A percentile compares a stretch with the other conserved stretches of the same genome.
Evolutionary conservation across 345 rosid genomes (phyloP).

Genomic region (Trapa bicornis): DNA sequence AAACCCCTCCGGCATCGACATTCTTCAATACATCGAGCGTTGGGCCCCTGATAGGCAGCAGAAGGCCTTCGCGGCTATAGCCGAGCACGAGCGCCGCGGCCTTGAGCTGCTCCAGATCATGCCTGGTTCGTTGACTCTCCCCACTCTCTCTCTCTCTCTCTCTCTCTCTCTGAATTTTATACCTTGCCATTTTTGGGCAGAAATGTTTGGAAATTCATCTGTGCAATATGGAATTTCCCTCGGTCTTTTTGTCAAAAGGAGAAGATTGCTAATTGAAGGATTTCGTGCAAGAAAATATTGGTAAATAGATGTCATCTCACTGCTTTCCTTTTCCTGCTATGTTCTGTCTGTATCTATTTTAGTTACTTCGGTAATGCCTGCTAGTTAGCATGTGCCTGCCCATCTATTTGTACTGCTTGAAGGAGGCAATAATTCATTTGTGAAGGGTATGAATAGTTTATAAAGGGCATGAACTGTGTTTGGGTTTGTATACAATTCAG

Average conservation of each 20-base stretch:
- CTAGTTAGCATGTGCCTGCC: too few relatives aligned
- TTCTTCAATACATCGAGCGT: constrained; percentile 62
- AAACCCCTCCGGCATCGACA: constrained; percentile 71
- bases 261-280: background rate
- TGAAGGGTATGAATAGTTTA: too few relatives aligned
- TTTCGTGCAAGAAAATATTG: background rate
- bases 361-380: too few relatives aligned
- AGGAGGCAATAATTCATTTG: too few relatives aligned
- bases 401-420: too few relatives aligned
- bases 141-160: background rate
- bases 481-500: too few relatives aligned
- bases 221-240: background rate
- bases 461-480: too few relatives aligned
- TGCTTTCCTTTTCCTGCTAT: too few relatives aligned
- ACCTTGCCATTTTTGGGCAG: background rate
- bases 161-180: background rate
- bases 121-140: constrained; percentile 47
- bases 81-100: constrained; percentile 64
- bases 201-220: background rate
- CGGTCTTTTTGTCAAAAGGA: background rate
- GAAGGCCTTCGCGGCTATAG: constrained; percentile 46
- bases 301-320: background rate
- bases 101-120: constrained; percentile 77
- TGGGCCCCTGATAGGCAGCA: constrained; percentile 55
- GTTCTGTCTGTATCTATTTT: too few relatives aligned